These are phyloP conservation scores for Coelastrella sp. DNA, from an alignment of 139 green algal species.

Conservation along the genomic window DNA sequence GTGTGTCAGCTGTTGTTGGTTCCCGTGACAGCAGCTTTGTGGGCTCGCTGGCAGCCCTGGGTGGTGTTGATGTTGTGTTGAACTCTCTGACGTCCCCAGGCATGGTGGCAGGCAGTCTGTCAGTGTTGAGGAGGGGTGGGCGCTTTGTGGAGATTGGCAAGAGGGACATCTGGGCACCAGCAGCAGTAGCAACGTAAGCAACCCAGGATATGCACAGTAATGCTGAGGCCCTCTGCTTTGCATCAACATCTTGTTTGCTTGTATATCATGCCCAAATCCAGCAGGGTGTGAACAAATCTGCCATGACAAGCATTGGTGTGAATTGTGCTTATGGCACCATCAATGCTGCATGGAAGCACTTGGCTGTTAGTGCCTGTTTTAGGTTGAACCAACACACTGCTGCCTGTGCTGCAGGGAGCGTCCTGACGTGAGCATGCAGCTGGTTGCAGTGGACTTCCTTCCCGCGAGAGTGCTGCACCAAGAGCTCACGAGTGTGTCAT, in stretches of 20 bases:
- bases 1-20: constrained; percentile 60
- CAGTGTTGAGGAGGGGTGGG: constrained; percentile 67
- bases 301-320: too few species aligned
- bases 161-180: constrained; percentile 87
- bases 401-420: constrained; percentile 68
- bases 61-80: constrained; percentile 74
- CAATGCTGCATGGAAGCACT: too few species aligned
- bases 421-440: constrained; percentile 79
- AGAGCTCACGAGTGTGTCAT: constrained; percentile 52
- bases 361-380: too few species aligned
- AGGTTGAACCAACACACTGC: neutral
- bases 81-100: constrained; percentile 93
- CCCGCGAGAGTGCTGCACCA: constrained; percentile 61
- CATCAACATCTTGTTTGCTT: too few species aligned
- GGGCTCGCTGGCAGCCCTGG: neutral
- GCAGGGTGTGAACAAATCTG: too few species aligned
- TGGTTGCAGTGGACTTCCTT: constrained; percentile 93
- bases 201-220: too few species aligned
- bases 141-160: constrained; percentile 91
- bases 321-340: too few species aligned
- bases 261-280: too few species aligned
- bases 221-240: too few species aligned
- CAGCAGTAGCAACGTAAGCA: neutral
- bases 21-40: constrained; percentile 81
- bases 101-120: constrained; percentile 87